phyloP scores from a whole-genome alignment of 2,329 filamentous ascomycete species.

The Botrytis elliptica region DNA sequence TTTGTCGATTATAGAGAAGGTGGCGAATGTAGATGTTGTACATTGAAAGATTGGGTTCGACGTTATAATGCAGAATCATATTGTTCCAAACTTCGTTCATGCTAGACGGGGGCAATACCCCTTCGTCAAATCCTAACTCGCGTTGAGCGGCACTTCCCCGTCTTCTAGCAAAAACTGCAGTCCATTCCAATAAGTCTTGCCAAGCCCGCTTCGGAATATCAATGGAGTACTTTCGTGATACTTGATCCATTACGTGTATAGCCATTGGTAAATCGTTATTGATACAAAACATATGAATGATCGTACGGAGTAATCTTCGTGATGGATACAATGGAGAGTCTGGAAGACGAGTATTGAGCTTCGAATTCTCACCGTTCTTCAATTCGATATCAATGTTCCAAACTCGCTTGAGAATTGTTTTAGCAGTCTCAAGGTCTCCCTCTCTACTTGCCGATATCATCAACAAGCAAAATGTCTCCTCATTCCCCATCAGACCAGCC shows the following conservation, averaged over 20 bases:
- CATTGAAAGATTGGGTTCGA: slow-evolving; percentile 35
- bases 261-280: slow-evolving; percentile 62
- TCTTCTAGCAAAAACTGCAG: slow-evolving; percentile 53
- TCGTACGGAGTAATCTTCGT: slow-evolving; percentile 56
- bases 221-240: slow-evolving; percentile 60
- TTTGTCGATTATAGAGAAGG: slow-evolving; percentile 24
- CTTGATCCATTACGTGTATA: slow-evolving; percentile 57
- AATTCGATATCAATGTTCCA: slow-evolving; percentile 49
- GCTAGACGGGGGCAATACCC: slow-evolving; percentile 29
- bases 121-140: slow-evolving; percentile 9
- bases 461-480: slow-evolving; percentile 52
- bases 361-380: slow-evolving; percentile 21
- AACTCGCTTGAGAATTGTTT: slow-evolving; percentile 48
- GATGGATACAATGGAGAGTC: slow-evolving; percentile 60
- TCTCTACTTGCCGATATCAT: slow-evolving; percentile 54
- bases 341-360: slow-evolving; percentile 40
- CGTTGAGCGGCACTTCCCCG: neutral
- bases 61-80: slow-evolving; percentile 37
- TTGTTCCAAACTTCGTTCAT: slow-evolving; percentile 34
- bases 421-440: slow-evolving; percentile 48
- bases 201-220: slow-evolving; percentile 58
- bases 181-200: slow-evolving; percentile 66
- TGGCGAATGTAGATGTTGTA: slow-evolving; percentile 32
- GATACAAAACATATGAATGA: slow-evolving; percentile 68
- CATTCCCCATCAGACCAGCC: slow-evolving; percentile 46